Base-by-base conservation (phyloP, 83 land plant species). In the Diphasiastrum complanatum region DNA sequence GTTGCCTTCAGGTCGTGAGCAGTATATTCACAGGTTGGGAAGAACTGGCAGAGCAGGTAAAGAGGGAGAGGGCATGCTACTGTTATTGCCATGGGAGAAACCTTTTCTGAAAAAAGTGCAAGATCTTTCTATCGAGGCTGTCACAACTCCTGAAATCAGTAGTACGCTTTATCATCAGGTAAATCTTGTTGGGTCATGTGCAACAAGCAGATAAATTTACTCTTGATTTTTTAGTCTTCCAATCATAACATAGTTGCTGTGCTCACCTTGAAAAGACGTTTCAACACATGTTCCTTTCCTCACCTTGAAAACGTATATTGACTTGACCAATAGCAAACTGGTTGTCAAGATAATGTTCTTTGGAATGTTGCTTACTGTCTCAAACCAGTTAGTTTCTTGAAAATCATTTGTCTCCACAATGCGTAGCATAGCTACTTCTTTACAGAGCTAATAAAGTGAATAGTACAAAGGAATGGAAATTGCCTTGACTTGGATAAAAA, bases 1-100 rank as follows among this genome's bases (percentile, higher is more conserved):
- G 16, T 66, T 82, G 33, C 92, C 97, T 47, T 45, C 84, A 25
- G 88, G 72, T 37, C 74, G 92, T 45, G 88, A 85, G 59, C 84
- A 90, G 59, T 86, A 90, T 57, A 90, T 86, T 28, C 92, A 80
- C 38, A 75, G 89, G 5, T 75, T 86, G 60, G 89, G 86, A 35
- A 75, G 92, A 54, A 86, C 97, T 25, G 88, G 88, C 5, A 80
- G 88, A 6, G 72, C 81, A 51, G 92, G 82, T 33, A 86, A 90
- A 68, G 88, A 75, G 36, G 92, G 76, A 27, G 47, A 61, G 34
- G 76, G 72, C 1, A 14, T 71, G 4, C 57, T 71, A 11, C 18
- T 71, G 27, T 32, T 71, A 34, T 33, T 30, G 33, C 75, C 75
- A 11, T 71, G 75, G 75, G 75, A 71, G 54, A 54, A 56, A 33